These are phyloP conservation scores for Sporothrix schenckii DNA, from an alignment of 2,329 filamentous ascomycete species.

Conservation along the genomic window DNA sequence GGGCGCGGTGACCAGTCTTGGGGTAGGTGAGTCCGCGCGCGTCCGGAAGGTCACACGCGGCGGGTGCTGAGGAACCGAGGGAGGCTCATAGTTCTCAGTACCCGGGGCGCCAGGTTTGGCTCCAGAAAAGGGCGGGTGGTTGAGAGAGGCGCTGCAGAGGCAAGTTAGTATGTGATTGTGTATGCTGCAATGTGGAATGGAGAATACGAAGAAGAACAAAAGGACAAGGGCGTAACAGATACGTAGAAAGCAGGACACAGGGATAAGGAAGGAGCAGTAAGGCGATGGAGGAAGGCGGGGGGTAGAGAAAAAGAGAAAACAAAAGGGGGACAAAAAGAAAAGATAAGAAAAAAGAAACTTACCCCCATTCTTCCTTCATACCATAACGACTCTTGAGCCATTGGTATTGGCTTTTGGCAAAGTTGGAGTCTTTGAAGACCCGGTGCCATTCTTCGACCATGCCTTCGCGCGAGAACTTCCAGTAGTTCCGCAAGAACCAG, in stretches of 20 bases:
- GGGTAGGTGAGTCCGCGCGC: constrained; percentile 18
- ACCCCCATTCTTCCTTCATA: constrained; percentile 38
- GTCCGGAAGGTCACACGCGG: constrained; percentile 27
- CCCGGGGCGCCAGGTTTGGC: constrained; percentile 32
- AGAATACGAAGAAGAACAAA: too few species aligned
- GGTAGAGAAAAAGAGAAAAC: too few species aligned
- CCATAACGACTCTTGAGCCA: constrained; percentile 36
- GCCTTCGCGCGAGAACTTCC: constrained; percentile 32
- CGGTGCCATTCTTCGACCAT: constrained; percentile 30
- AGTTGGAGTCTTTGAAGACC: constrained; percentile 31
- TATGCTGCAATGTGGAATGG: neutral
- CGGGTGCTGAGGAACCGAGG: constrained; percentile 17
- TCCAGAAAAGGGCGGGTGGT: constrained; percentile 34
- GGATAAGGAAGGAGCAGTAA: neutral
- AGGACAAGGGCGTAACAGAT: neutral
- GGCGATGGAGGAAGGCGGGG: too few species aligned
- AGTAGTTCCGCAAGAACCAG: constrained; percentile 37
- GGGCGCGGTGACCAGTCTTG: constrained; percentile 13
- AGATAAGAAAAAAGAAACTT: constrained; percentile 18
- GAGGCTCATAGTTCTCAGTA: constrained; percentile 31
- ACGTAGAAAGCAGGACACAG: neutral
- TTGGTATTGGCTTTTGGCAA: constrained; percentile 37
- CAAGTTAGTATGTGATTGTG: neutral
- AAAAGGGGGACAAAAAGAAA: neutral
- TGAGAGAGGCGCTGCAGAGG: constrained; percentile 33